These are phyloP conservation scores for Botryococcus braunii DNA, from an alignment of 163 green algal species.

Conservation along the genomic window DNA sequence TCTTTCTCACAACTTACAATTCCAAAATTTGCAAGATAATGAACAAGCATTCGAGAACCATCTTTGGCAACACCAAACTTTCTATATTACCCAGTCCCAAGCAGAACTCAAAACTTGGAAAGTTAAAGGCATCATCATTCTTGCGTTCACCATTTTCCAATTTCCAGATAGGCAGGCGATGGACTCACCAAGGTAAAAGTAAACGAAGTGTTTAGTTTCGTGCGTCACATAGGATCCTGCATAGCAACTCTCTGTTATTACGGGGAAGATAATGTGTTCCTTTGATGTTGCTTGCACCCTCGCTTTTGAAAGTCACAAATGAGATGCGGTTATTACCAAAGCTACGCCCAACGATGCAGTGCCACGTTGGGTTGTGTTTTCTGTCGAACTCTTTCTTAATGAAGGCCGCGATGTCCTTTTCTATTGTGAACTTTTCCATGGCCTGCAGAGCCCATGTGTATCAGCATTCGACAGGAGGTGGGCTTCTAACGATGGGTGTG, in stretches of 20 bases:
- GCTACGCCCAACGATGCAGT: constrained; percentile 96
- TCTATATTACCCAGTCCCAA: too few species aligned
- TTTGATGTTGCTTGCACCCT: not conserved
- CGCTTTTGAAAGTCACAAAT: not conserved
- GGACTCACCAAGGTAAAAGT: constrained; percentile 83
- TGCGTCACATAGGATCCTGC: constrained; percentile 95
- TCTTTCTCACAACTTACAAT: too few species aligned
- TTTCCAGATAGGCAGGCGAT: too few species aligned
- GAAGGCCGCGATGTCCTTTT: constrained; percentile 97
- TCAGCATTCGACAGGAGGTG: too few species aligned
- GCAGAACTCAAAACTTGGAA: too few species aligned
- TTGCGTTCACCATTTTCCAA: too few species aligned
- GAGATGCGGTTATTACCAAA: constrained; percentile 59
- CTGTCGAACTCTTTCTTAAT: constrained; percentile 99
- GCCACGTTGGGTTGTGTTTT: constrained; percentile 96
- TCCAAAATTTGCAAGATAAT: not conserved
- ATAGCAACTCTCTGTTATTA: not conserved
- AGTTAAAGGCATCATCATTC: too few species aligned
- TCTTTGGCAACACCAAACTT: too few species aligned
- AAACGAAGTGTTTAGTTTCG: constrained; percentile 97
- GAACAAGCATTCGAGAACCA: not conserved
- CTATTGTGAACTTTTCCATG: constrained; percentile 95
- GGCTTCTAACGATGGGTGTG: too few species aligned
- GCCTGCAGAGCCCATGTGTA: too few species aligned
- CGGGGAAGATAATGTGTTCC: not conserved